A percentile compares a stretch with the other conserved stretches of the same genome.
phyloP scores from a whole-genome alignment of 257 asterid genomes.

The Penstemon barbatus region DNA sequence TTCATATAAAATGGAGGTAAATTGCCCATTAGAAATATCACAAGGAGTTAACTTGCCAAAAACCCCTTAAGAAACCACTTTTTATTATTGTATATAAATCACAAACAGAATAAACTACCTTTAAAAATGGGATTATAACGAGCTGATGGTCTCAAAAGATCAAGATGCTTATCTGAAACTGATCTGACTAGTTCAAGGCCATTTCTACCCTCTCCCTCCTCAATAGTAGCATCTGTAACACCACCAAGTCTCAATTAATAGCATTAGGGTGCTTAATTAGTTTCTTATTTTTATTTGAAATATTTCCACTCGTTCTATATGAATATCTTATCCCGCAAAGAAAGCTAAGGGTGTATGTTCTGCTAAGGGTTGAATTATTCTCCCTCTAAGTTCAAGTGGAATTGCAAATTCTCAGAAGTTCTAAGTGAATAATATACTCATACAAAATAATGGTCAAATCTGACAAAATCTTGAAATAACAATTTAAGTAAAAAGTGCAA shows the following conservation, averaged over 20 bases:
- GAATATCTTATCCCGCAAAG: background rate
- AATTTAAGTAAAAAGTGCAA: background rate
- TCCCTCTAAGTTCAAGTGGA: slow-evolving; percentile 7
- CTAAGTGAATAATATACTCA: background rate
- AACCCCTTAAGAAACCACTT: no score
- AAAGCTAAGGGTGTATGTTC: no score
- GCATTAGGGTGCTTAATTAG: slow-evolving; percentile 33
- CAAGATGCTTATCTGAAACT: slow-evolving; percentile 86
- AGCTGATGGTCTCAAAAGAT: slow-evolving; percentile 93
- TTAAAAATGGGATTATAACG: slow-evolving; percentile 78
- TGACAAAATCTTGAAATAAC: background rate
- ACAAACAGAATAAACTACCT: slow-evolving; percentile 56
- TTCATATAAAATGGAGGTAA: no score
- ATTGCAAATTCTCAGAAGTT: background rate
- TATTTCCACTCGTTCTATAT: slow-evolving; percentile 14
- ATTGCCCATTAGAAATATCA: no score
- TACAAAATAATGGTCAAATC: background rate
- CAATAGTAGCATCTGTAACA: slow-evolving; percentile 70
- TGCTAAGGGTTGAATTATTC: slow-evolving; percentile 7
- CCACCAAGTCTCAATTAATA: slow-evolving; percentile 48
- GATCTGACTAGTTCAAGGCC: slow-evolving; percentile 78
- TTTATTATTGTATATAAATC: background rate
- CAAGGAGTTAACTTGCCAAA: no score
- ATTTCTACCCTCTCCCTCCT: slow-evolving; percentile 73
- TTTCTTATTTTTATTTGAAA: slow-evolving; percentile 8